Percentiles rank a stretch among this genome's conserved stretches.
phyloP scores from a whole-genome alignment of 129 eudicot species.

The sunflower (Helianthus annuus) region HanXRQr2.0-SUNRISE NC_035436.2:14460843-14461342 shows the following conservation, averaged over 20 bases:
- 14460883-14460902: background rate
- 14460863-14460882: constrained; percentile 15
- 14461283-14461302: background rate
- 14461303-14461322: background rate
- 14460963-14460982: constrained; percentile 22
- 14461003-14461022: constrained; percentile 26
- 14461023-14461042: constrained; percentile 30
- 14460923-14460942: constrained; percentile 33
- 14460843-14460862: constrained; percentile 19
- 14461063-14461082: constrained; percentile 35
- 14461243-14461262: background rate
- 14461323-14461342: background rate
- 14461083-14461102: constrained; percentile 42
- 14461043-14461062: constrained; percentile 25
- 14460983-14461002: constrained; percentile 20
- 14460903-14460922: constrained; percentile 14
- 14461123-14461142: constrained; percentile 46
- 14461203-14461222: no score
- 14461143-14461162: constrained; percentile 22
- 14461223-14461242: background rate
- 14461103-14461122: constrained; percentile 30
- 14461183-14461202: no score
- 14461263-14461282: background rate
- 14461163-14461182: constrained; percentile 2
- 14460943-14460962: constrained; percentile 25